Base-by-base conservation (phyloP, 169 alveolate genomes). In the Eimeria falciformis region DNA sequence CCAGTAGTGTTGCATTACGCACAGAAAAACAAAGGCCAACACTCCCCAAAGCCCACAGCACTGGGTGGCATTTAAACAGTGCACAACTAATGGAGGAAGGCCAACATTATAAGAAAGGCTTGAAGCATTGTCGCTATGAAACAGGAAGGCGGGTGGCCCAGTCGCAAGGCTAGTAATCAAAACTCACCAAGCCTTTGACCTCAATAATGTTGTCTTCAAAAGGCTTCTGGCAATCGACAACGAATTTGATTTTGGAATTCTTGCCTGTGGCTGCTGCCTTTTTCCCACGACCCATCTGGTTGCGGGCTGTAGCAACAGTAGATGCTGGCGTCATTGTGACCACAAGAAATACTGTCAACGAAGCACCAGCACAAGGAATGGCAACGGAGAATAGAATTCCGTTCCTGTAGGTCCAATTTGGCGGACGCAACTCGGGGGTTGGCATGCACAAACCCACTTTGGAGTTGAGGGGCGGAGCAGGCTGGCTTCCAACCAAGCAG, bases 141-240 rank as follows among this genome's bases (percentile, higher is more conserved):
- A n/a, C n/a, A n/a, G n/a, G n/a, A n/a, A n/a, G n/a, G n/a, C n/a
- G n/a, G n/a, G n/a, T n/a, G n/a, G n/a, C n/a, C n/a, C n/a, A n/a
- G n/a, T n/a, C n/a, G n/a, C n/a, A n/a, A n/a, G n/a, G n/a, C n/a
- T n/a, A n/a, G n/a, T n/a, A n/a, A 45, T 5, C 43, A 3, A 40
- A 12, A 29, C 94, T 55, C 47, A 90, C 94, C 89, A 94, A 92
- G 68, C 93, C 95, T 71, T 91, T 56, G 47, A 93, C 92, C 88
- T 92, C 95, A 68, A 94, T 50, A 25, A 94, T 94, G 66, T 91
- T 92, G 93, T 94, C 96, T 12, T 94, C 95, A 9, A 87, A 95
- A 14, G 96, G 96, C 94, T 92, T 92, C 81, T 89, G 92, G 94
- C 96, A 94, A 69, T 94, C 96, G 47, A 94, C 92, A 11, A 86